Conservation (phyloP, 1,139 yeast genomes). For the Taphrina flavorubra region DNA sequence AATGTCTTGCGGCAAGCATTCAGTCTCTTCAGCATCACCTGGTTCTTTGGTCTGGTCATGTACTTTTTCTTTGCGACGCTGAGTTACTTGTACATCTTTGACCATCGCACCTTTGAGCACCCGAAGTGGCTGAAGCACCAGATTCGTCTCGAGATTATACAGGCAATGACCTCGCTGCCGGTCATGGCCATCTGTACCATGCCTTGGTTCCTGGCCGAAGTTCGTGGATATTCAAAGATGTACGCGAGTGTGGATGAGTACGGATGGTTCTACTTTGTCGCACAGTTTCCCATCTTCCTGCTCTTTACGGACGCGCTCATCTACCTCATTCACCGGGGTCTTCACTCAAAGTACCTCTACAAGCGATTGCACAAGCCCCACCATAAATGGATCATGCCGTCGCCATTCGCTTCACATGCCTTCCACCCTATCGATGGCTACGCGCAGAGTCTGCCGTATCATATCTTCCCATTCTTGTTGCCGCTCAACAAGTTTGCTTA, state of each 20-base stretch:
- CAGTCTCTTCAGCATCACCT: conserved; percentile 71
- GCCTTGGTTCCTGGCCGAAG: conserved; percentile 86
- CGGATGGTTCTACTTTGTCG: conserved; percentile 69
- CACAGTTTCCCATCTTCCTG: conserved; percentile 77
- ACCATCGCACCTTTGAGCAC: conserved; percentile 87
- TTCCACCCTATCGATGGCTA: conserved; percentile 98
- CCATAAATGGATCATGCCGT: conserved; percentile 98
- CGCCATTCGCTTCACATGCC: conserved; percentile 98
- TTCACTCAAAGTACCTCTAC: conserved; percentile 90
- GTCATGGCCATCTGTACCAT: conserved; percentile 81
- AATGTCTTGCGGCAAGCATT: conserved; percentile 72
- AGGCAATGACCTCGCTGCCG: conserved; percentile 83
- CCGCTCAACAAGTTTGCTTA: conserved; percentile 90
- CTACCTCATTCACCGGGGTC: conserved; percentile 86
- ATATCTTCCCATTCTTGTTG: conserved; percentile 78
- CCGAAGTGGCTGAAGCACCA: conserved; percentile 96
- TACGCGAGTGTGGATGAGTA: conserved; percentile 69
- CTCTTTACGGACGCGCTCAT: conserved; percentile 93
- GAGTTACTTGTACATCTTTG: conserved; percentile 79
- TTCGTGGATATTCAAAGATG: conserved; percentile 79
- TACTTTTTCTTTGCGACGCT: conserved; percentile 77
- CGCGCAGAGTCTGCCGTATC: conserved; percentile 75
- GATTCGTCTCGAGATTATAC: conserved; percentile 76
- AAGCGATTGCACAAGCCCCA: conserved; percentile 94
- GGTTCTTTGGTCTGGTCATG: conserved; percentile 81